Conservation (phyloP, 257 asterid species). For the Fraxinus americana region DNA sequence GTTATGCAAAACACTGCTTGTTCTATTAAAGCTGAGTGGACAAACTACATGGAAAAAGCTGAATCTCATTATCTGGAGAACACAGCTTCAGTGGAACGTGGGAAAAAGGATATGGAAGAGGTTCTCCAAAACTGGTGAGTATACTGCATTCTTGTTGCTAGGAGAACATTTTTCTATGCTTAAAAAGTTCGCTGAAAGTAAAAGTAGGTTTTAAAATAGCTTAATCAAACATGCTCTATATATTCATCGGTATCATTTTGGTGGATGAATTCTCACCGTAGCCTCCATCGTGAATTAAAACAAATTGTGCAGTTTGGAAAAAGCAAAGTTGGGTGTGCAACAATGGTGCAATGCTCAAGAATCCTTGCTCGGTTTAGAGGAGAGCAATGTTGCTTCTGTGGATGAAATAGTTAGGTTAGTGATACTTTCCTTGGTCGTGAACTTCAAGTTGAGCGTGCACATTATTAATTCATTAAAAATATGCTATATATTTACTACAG, state of each 20-base stretch:
- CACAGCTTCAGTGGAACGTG: constrained; percentile 67
- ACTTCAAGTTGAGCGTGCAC: constrained; percentile 14
- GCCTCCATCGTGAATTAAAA: constrained; percentile 3
- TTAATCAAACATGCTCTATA: not conserved
- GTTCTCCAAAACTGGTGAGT: constrained; percentile 78
- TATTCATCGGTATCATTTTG: not conserved
- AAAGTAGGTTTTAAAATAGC: not conserved
- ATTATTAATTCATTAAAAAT: constrained; percentile 5
- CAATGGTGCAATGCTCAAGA: constrained; percentile 87
- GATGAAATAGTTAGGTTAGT: constrained; percentile 75
- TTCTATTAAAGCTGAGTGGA: constrained; percentile 74
- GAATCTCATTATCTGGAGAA: constrained; percentile 77
- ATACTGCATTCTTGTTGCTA: not conserved
- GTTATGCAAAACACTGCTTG: constrained; percentile 73
- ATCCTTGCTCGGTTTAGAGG: constrained; percentile 73
- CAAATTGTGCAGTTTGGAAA: constrained; percentile 62
- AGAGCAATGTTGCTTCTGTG: constrained; percentile 69
- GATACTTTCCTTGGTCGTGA: not conserved
- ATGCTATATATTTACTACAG: constrained; percentile 36
- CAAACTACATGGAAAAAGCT: constrained; percentile 52
- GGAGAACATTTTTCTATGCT: not conserved
- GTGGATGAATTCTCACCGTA: constrained; percentile 12
- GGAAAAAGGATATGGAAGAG: constrained; percentile 68
- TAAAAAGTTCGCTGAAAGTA: not conserved
- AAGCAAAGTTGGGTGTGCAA: constrained; percentile 79